Conservation (phyloP, 805 yeast genomes). For the Danielozyma ontarioensis region DNA sequence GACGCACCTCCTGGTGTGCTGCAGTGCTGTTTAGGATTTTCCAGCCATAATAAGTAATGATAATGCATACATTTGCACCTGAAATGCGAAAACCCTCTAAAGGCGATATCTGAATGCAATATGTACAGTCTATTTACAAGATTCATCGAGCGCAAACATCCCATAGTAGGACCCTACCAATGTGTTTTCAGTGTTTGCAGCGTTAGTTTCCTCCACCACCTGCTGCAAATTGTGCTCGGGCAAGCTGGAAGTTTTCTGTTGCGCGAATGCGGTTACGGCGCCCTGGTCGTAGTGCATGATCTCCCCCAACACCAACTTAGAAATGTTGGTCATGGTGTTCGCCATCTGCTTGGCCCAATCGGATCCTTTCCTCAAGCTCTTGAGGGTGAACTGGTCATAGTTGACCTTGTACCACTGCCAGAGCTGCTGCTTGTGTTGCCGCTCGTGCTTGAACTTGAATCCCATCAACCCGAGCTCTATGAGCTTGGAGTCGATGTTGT, state of each 20-base stretch:
- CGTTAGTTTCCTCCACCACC: constrained; percentile 14
- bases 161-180: constrained; percentile 9
- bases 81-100: too few species aligned
- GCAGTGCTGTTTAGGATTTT: too few species aligned
- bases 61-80: too few species aligned
- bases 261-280: constrained; percentile 26
- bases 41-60: too few species aligned
- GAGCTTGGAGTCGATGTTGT: constrained; percentile 50
- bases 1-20: too few species aligned
- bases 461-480: constrained; percentile 60
- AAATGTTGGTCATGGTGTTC: constrained; percentile 38
- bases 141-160: too few species aligned
- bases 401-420: constrained; percentile 57
- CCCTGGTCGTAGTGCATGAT: constrained; percentile 33
- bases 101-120: too few species aligned
- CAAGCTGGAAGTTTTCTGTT: constrained; percentile 21
- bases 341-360: constrained; percentile 43
- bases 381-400: constrained; percentile 48
- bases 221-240: constrained; percentile 36
- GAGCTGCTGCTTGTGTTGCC: constrained; percentile 25
- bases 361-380: constrained; percentile 41
- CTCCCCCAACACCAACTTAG: constrained; percentile 36
- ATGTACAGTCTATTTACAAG: too few species aligned
- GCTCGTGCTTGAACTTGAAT: constrained; percentile 30
- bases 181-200: constrained; percentile 16